Evolutionary conservation across 208 protist species (phyloP).

Genomic region (Crithidia fasciculata): DNA sequence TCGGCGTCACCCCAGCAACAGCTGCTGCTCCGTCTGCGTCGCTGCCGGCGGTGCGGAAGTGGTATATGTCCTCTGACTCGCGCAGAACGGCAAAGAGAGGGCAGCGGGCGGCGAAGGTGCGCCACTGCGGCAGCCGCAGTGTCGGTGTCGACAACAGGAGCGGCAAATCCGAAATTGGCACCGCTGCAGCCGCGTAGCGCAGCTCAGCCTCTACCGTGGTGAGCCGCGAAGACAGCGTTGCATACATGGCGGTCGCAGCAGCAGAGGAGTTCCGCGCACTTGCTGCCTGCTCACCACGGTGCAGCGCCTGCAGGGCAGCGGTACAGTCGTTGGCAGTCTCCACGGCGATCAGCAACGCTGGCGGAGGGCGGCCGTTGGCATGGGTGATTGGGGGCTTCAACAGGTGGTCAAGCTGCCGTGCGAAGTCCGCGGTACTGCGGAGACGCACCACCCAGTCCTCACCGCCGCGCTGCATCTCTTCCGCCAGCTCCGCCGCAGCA

Average conservation of each 20-base stretch:
- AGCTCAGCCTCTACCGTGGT: constrained; percentile 16
- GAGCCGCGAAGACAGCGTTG: constrained; percentile 1
- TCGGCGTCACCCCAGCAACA: not conserved
- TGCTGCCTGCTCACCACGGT: not conserved
- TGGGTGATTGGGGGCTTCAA: not conserved
- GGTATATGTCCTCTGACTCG: not conserved
- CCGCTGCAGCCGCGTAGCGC: not conserved
- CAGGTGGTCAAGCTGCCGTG: constrained; percentile 5
- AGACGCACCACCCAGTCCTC: not conserved
- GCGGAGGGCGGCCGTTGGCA: not conserved
- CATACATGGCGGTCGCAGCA: not conserved
- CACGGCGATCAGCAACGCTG: not conserved
- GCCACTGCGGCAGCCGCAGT: not conserved
- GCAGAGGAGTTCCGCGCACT: too few species aligned
- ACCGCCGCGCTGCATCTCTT: not conserved
- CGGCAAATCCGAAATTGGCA: not conserved
- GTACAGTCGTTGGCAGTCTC: not conserved
- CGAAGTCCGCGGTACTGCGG: constrained; percentile 7
- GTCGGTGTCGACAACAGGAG: not conserved
- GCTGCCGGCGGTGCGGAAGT: not conserved
- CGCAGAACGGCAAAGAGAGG: constrained; percentile 11
- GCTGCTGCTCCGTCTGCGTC: not conserved
- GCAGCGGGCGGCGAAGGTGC: not conserved
- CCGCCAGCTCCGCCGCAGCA: constrained; percentile 3
- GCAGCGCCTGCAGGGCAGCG: constrained; percentile 2